Percentiles rank a stretch among this genome's conserved stretches.
phyloP scores from a whole-genome alignment of 495 filamentous ascomycete species.

The Neurospora sp. region DNA sequence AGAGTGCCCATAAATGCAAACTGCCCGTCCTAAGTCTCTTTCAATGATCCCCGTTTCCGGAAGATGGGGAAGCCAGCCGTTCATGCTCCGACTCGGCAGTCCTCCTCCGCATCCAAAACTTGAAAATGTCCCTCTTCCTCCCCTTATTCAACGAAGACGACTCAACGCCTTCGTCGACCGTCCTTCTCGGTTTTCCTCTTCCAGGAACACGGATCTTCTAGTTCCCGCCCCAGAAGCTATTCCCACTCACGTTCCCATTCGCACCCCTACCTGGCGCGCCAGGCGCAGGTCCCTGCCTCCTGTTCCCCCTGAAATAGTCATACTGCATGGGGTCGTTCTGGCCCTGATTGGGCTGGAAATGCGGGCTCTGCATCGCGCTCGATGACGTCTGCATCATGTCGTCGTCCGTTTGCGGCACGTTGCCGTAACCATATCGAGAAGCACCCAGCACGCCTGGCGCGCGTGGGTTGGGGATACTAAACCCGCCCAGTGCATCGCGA shows the following conservation, averaged over 20 bases:
- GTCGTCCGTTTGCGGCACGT: conserved; percentile 36
- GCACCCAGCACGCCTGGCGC: conserved; percentile 37
- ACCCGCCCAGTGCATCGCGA: conserved; percentile 4
- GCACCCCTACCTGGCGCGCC: conserved; percentile 8
- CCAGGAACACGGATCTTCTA: conserved; percentile 8
- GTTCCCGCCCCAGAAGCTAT: conserved; percentile 15
- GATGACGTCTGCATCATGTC: conserved; percentile 24
- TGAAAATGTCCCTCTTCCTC: background rate
- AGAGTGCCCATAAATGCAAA: background rate
- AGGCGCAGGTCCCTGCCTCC: conserved; percentile 2
- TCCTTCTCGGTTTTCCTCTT: background rate
- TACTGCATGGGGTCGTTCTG: conserved; percentile 19
- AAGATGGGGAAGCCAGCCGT: background rate
- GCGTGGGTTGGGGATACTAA: conserved; percentile 15
- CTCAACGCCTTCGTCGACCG: background rate
- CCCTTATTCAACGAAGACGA: background rate
- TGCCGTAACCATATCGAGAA: conserved; percentile 43
- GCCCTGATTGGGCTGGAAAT: conserved; percentile 1
- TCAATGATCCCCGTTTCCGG: background rate
- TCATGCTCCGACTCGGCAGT: background rate
- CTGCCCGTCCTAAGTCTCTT: background rate
- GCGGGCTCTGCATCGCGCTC: background rate
- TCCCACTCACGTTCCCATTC: background rate
- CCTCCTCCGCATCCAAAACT: background rate
- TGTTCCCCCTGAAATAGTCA: conserved; percentile 25